Evolutionary conservation across 1,284 basidiomycete genomes (phyloP), one percentile per base, ranked within the genome.

Genomic region (Hemileia vastatrix): DNA sequence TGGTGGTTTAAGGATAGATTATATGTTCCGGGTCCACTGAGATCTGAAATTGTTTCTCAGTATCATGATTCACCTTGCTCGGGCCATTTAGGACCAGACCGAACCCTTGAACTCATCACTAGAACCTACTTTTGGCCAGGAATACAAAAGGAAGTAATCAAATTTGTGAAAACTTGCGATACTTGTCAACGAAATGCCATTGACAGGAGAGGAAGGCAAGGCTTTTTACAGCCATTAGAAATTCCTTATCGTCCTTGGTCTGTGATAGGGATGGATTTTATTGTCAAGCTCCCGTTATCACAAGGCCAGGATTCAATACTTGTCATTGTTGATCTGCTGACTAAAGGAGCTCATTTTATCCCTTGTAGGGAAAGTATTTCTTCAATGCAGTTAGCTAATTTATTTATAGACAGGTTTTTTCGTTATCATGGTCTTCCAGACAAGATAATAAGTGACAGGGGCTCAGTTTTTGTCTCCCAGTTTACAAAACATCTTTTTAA

Each of bases 141-240:
- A 11, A 44, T 59, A 11, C 13, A 19, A 6, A 32, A 53, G 21
- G 57, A 59, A 19, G 33, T 44, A 9, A 36, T 51, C 4, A 19
- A 9, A 0, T 59, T 45, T 45, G 40, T 59, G 18, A 13, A n/a
- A 2, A 15, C 5, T 1, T 59, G 57, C 18, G 33, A 53, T 15
- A 49, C 49, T 9, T 59, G 49, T 31, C 57, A 59, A n/a, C 57
- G 40, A n/a, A 40, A 52, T 2, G 24, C 24, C n/a, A 2, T n/a
- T 2, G 23, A 18, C 11, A 8, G 33, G n/a, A 33, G 49, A 24
- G n/a, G 5, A 2, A 48, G 36, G 3, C 15, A n/a, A 40, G 79
- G 81, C 1, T 51, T 71, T 0, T 69, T 82, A 6, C 66, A 74
- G 57, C 76, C 77, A 0, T 70, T 79, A n/a, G 13, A 8, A 8